A percentile compares a stretch with the other conserved stretches of the same genome.
Evolutionary conservation across 2,329 filamentous ascomycete genomes (phyloP).

Genomic region (Paecilomyces fulvus): DNA sequence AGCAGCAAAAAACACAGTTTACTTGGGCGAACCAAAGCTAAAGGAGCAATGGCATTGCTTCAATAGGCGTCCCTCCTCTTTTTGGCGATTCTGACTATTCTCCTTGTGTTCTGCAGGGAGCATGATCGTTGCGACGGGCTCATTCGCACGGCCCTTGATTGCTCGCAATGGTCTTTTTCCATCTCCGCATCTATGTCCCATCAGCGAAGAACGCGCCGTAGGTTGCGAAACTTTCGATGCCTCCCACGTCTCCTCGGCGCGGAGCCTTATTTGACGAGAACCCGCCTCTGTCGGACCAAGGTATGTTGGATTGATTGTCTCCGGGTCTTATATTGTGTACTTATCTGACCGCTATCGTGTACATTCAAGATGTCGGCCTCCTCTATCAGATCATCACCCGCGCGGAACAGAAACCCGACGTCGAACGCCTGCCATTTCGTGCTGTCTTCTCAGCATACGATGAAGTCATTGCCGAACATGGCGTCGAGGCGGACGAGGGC

Average conservation of each 20-base stretch:
- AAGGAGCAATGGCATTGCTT: neutral
- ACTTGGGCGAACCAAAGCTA: neutral
- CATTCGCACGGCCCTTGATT: slow-evolving; percentile 13
- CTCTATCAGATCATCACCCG: slow-evolving; percentile 67
- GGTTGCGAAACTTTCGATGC: slow-evolving; percentile 42
- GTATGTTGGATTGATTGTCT: slow-evolving; percentile 26
- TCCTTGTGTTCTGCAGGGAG: neutral
- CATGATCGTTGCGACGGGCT: neutral
- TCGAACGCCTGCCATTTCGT: slow-evolving; percentile 60
- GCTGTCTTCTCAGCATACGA: slow-evolving; percentile 79
- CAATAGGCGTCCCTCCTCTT: neutral
- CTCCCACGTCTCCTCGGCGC: slow-evolving; percentile 37
- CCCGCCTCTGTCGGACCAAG: slow-evolving; percentile 51
- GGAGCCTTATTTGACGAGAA: slow-evolving; percentile 33
- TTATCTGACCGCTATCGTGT: neutral
- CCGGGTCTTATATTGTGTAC: neutral
- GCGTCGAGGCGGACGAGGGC: slow-evolving; percentile 63
- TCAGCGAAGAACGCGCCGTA: slow-evolving; percentile 36
- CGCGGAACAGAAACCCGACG: slow-evolving; percentile 59
- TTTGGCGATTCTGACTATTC: neutral
- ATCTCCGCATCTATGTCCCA: slow-evolving; percentile 33
- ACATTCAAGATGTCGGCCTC: slow-evolving; percentile 67
- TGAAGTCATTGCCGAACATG: slow-evolving; percentile 60
- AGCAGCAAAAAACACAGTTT: neutral
- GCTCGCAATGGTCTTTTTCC: slow-evolving; percentile 31